Conservation (phyloP, 2,329 filamentous ascomycete species). For the Penicillium sp. region DNA sequence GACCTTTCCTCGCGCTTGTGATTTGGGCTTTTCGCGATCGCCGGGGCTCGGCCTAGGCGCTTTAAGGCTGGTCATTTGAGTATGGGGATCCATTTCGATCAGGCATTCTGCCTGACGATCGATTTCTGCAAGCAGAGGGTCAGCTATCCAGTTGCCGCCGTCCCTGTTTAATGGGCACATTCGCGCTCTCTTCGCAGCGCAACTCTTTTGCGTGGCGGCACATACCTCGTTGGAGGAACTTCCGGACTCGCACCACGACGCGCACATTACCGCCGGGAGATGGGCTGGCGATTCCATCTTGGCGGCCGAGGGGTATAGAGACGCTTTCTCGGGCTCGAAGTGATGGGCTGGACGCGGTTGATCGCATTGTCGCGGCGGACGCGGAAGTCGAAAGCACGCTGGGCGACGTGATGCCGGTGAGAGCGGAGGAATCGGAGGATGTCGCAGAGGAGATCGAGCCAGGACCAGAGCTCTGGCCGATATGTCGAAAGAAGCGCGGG, state of each 20-base stretch:
- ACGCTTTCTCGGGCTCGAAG: conserved; percentile 71
- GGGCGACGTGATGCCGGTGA: conserved; percentile 39
- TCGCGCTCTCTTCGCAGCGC: background rate
- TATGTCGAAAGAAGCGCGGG: conserved; percentile 41
- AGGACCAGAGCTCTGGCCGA: conserved; percentile 31
- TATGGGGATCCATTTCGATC: conserved; percentile 85
- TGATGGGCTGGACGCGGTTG: conserved; percentile 76
- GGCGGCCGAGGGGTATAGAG: conserved; percentile 54
- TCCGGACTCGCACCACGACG: conserved; percentile 78
- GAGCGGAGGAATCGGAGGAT: conserved; percentile 34
- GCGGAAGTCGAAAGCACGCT: conserved; percentile 40
- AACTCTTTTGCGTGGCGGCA: conserved; percentile 9
- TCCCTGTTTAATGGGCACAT: background rate
- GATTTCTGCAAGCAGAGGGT: conserved; percentile 62
- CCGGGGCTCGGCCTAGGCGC: conserved; percentile 61
- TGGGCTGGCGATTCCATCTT: conserved; percentile 49
- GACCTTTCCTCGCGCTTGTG: conserved; percentile 67
- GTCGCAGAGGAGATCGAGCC: conserved; percentile 39
- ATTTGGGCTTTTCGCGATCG: conserved; percentile 56
- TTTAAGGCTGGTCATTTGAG: conserved; percentile 79
- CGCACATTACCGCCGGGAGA: conserved; percentile 73
- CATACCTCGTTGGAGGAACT: conserved; percentile 75
- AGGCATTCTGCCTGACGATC: conserved; percentile 80
- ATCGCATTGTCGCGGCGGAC: conserved; percentile 45
- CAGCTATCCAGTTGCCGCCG: background rate